A percentile compares a stretch with the other conserved stretches of the same genome.
Evolutionary conservation across 371 early-diverging fungal species (phyloP).

Genomic region (Syncephalastrum racemosum): DNA sequence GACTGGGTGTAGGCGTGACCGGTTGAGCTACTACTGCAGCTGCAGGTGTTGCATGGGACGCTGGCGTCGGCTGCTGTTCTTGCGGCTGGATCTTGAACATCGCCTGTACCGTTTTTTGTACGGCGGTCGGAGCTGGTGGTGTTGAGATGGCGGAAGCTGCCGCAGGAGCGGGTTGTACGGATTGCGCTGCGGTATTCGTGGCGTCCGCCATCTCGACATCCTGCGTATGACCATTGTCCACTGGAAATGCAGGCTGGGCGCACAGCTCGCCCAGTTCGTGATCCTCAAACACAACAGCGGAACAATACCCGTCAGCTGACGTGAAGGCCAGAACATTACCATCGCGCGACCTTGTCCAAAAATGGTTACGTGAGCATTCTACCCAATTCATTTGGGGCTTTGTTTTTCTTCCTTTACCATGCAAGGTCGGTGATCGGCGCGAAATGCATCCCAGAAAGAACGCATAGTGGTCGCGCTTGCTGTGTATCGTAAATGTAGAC

Average conservation of each 20-base stretch:
- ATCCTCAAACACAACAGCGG: conserved; percentile 74
- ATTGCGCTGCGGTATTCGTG: conserved; percentile 3
- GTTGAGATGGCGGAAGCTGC: background rate
- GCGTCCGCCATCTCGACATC: conserved; percentile 33
- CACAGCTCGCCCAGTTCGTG: conserved; percentile 55
- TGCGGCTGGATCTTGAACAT: too few species aligned
- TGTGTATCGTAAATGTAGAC: conserved; percentile 90
- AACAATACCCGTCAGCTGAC: conserved; percentile 90
- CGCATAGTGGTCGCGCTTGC: conserved; percentile 67
- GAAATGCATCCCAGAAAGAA: conserved; percentile 84
- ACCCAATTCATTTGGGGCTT: background rate
- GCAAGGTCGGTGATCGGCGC: conserved; percentile 86
- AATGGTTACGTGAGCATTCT: background rate
- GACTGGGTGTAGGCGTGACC: background rate
- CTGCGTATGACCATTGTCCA: conserved; percentile 2
- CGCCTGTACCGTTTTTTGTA: too few species aligned
- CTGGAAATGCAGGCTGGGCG: background rate
- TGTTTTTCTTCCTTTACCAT: conserved; percentile 54
- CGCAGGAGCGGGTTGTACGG: conserved; percentile 2
- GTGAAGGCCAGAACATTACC: conserved; percentile 74
- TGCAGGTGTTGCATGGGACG: too few species aligned
- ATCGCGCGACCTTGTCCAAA: conserved; percentile 61
- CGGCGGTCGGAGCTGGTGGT: background rate
- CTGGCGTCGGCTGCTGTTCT: too few species aligned
- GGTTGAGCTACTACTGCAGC: too few species aligned